Evolutionary conservation across 306 rosid genomes (phyloP), one percentile per base, ranked within the genome.

Genomic region (Sechiopsis laciniata): DNA sequence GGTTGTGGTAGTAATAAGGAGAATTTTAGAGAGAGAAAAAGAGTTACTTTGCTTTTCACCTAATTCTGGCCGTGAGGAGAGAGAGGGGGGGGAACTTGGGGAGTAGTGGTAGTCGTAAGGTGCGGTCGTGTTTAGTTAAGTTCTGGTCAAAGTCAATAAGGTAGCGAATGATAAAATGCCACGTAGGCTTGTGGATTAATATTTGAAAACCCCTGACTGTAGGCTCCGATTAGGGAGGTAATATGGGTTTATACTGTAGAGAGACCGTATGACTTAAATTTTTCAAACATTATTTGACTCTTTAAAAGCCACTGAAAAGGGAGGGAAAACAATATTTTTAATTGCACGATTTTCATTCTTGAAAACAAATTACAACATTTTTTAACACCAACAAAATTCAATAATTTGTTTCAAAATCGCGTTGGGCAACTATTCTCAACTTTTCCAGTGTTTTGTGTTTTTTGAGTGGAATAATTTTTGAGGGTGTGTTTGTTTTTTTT

Each of bases 1-100:
- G 75, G 94, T 80, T 78, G 80, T 57, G 83, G 76, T 11, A 72
- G 82, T 61, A 75, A 66, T 82, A 52, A 14, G 80, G 75, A 67
- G 71, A 78, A 0, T 14, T 58, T 5, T 22, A 78, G 79, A 77
- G 78, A 66, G 75, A 67, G 71, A 81, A 56, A 65, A 32, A 7
- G 74, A 72, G 80, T 76, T 79, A 80, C 78, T 62, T 82, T 80
- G 85, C 90, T 83, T 91, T 87, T 86, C 90, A 89, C 91, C 96
- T 56, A 88, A 90, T 82, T 77, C 83, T 81, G 74, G 79, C 60
- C 55, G 73, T 71, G 73, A 20, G 37, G 77, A 72, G 69, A 58
- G 68, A 61, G 72, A 16, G 61, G 77, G 10, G 75, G 16, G 13
- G 35, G 73, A 22, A 21, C 26, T 70, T 70, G 8, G 74, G 37